Percentiles rank a stretch among this genome's conserved stretches.
Conservation (phyloP, 2,329 filamentous ascomycete genomes). For the Elsinoe ampelina region DNA sequence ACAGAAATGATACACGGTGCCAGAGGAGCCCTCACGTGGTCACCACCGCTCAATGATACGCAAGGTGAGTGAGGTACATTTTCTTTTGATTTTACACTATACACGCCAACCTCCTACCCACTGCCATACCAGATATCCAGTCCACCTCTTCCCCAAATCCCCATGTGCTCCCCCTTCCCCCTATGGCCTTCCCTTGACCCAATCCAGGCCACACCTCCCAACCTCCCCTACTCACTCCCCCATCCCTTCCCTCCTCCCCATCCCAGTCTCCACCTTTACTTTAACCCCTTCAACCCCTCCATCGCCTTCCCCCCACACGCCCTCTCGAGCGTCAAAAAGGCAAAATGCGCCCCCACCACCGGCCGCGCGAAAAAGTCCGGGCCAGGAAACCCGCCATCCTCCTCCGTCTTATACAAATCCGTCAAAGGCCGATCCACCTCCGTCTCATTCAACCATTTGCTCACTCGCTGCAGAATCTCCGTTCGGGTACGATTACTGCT, state of each 20-base stretch:
- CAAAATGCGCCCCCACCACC: constrained; percentile 78
- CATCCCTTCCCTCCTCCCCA: neutral
- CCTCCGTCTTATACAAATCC: constrained; percentile 75
- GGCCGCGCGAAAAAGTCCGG: constrained; percentile 71
- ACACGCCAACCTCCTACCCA: neutral
- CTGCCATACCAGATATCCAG: neutral
- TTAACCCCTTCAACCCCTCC: constrained; percentile 44
- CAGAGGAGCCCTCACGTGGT: no score
- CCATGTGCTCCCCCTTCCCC: neutral
- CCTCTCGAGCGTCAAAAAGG: constrained; percentile 69
- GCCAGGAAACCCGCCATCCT: constrained; percentile 62
- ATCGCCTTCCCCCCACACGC: constrained; percentile 64
- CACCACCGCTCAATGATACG: no score
- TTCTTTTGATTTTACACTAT: neutral
- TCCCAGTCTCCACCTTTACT: constrained; percentile 24
- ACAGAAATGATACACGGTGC: no score
- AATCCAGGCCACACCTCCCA: neutral
- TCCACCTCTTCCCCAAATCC: no score
- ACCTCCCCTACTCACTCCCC: neutral
- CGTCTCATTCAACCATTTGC: constrained; percentile 77
- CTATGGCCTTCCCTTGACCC: neutral
- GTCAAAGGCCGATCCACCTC: constrained; percentile 65
- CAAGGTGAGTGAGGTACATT: no score
- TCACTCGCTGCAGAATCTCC: constrained; percentile 65
- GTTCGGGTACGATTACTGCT: constrained; percentile 57